Percentiles rank a stretch among this genome's conserved stretches.
Conservation (phyloP, 768 basidiomycete genomes). For the Pleurotus tuoliensis region DNA sequence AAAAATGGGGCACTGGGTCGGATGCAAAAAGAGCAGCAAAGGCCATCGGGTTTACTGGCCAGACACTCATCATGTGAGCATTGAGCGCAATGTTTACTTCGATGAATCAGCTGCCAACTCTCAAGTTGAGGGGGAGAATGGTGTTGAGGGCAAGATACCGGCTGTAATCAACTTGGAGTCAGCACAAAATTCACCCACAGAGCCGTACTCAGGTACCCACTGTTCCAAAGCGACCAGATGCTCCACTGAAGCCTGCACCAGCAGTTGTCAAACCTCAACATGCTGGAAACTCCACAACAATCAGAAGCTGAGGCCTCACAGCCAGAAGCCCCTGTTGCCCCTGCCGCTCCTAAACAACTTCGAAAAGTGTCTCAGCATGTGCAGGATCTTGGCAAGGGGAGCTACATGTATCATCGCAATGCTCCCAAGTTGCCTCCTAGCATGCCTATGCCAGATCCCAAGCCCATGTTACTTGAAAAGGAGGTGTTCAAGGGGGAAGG, state of each 20-base stretch:
- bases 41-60: slow-evolving; percentile 32
- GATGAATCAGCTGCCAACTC: slow-evolving; percentile 8
- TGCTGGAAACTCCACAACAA: not conserved
- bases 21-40: slow-evolving; percentile 19
- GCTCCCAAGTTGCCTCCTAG: slow-evolving; percentile 7
- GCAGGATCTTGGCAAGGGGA: not conserved
- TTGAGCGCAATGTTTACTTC: slow-evolving; percentile 25
- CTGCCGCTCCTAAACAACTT: not conserved
- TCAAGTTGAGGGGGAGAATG: slow-evolving; percentile 24
- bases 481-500: slow-evolving; percentile 12
- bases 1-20: slow-evolving; percentile 20
- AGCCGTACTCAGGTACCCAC: not conserved
- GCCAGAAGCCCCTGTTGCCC: too few species aligned
- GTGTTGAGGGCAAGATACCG: not conserved
- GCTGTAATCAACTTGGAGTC: not conserved
- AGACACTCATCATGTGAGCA: slow-evolving; percentile 18
- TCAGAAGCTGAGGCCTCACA: not conserved
- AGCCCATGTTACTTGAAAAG: not conserved
- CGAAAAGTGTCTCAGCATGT: not conserved
- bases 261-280: not conserved
- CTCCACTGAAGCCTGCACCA: too few species aligned
- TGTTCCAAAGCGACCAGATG: not conserved
- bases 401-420: not conserved
- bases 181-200: not conserved
- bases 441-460: slow-evolving; percentile 8